Conservation (phyloP, 352 stramenopile genomes). For the Pythium apleroticum region DNA sequence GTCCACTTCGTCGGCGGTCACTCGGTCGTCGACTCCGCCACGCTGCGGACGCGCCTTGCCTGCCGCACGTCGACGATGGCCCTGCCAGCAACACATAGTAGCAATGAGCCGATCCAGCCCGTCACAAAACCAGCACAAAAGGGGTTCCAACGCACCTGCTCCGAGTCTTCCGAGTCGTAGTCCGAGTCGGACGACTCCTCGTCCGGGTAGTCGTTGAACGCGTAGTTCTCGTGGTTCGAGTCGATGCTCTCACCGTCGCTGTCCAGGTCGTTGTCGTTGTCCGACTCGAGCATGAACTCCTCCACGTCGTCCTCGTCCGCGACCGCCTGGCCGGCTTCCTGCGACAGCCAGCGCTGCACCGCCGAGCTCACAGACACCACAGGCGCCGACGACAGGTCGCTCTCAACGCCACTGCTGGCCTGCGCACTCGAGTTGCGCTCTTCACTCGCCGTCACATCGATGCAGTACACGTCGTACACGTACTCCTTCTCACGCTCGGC, state of each 20-base stretch:
- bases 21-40: slow-evolving; percentile 3
- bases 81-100: slow-evolving; percentile 11
- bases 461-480: slow-evolving; percentile 86
- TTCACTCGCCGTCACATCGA: slow-evolving; percentile 61
- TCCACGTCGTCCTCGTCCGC: slow-evolving; percentile 54
- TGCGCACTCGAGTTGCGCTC: slow-evolving; percentile 6
- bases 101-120: not conserved
- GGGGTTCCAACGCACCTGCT: slow-evolving; percentile 26
- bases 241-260: slow-evolving; percentile 76
- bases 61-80: slow-evolving; percentile 11
- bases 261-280: slow-evolving; percentile 69
- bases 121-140: not conserved
- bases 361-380: slow-evolving; percentile 74
- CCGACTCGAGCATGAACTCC: slow-evolving; percentile 80
- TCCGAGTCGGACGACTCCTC: slow-evolving; percentile 56
- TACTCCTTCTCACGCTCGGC: slow-evolving; percentile 78
- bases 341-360: slow-evolving; percentile 75
- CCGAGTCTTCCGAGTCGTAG: slow-evolving; percentile 38
- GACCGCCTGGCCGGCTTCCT: slow-evolving; percentile 44
- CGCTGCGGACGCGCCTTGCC: not conserved
- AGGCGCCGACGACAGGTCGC: slow-evolving; percentile 31
- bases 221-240: slow-evolving; percentile 83
- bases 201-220: slow-evolving; percentile 81
- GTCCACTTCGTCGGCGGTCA: slow-evolving; percentile 16
- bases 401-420: slow-evolving; percentile 4